Percentiles rank a stretch among this genome's conserved stretches.
These are phyloP conservation scores for Monilinia aucupariae DNA, from an alignment of 2,329 filamentous ascomycete species.

Conservation along the genomic window DNA sequence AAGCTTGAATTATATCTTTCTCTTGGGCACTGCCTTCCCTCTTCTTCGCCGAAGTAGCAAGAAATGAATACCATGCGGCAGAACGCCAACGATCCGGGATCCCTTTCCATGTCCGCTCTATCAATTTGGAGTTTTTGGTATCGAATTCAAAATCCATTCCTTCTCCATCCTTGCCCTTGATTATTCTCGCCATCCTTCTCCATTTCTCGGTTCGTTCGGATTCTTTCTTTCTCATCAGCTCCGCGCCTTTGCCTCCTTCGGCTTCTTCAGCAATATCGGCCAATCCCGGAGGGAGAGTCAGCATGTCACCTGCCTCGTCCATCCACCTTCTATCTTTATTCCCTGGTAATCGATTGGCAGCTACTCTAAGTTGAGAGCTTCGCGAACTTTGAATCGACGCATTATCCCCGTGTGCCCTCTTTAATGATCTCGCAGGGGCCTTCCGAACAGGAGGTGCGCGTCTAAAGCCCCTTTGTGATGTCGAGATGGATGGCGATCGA, in stretches of 20 bases:
- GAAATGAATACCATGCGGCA: slow-evolving; percentile 91
- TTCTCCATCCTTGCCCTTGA: slow-evolving; percentile 47
- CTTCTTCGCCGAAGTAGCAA: slow-evolving; percentile 68
- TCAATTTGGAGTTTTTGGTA: slow-evolving; percentile 71
- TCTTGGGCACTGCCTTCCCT: slow-evolving; percentile 58
- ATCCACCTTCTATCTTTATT: slow-evolving; percentile 56
- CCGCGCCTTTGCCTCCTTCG: slow-evolving; percentile 46
- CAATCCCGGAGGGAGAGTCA: slow-evolving; percentile 53
- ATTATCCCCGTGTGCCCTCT: slow-evolving; percentile 42
- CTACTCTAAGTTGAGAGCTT: slow-evolving; percentile 49
- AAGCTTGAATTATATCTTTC: slow-evolving; percentile 64
- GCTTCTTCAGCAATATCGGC: slow-evolving; percentile 53
- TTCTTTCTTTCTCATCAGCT: slow-evolving; percentile 57
- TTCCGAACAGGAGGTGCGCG: slow-evolving; percentile 50
- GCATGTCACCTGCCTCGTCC: slow-evolving; percentile 63
- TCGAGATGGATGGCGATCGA: slow-evolving; percentile 28
- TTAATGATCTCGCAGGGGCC: slow-evolving; percentile 52
- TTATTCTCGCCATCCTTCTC: slow-evolving; percentile 59
- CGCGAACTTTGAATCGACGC: slow-evolving; percentile 43
- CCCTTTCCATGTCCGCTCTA: slow-evolving; percentile 93
- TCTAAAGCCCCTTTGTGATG: slow-evolving; percentile 19
- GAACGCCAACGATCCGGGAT: slow-evolving; percentile 94
- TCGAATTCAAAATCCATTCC: slow-evolving; percentile 75
- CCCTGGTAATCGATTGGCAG: slow-evolving; percentile 54
- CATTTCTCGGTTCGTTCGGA: slow-evolving; percentile 60